Evolutionary conservation across 2,329 filamentous ascomycete species (phyloP), one percentile per base, ranked within the genome.

Genomic region (Pestalotiopsis sp.): DNA sequence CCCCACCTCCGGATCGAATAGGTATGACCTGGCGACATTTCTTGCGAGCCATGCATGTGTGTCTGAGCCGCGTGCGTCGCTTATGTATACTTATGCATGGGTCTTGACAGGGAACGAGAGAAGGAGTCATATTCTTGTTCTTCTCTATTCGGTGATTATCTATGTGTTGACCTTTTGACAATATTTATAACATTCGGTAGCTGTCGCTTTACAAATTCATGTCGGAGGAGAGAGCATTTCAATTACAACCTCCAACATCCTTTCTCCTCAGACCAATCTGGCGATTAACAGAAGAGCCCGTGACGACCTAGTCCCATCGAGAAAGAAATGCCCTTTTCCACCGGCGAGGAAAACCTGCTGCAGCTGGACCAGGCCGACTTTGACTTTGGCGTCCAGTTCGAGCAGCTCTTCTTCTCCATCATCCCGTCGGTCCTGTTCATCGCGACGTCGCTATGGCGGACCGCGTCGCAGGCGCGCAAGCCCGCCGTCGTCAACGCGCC

Each of bases 361-460:
- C 69, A 72, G 66, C 59, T 74, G 69, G 70, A 74, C 45, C 58
- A 67, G 25, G 58, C 67, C 39, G 49, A 58, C 27, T 68, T 68
- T 31, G 76, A 79, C 67, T 79, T 79, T 64, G 78, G 72, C 55
- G 13, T 79, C 31, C 72, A 76, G 64, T 79, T 79, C 65, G 77
- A 79, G 69, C 67, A 80, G 67, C 62, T 79, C 17, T 78, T 78
- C 67, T 77, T 78, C 69, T 76, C 76, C 1, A 73, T 79, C 11
- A 67, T 79, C 25, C 77, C 76, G 2, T 74, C 74, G 9, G 65
- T 69, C 17, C 67, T 79, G 31, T 76, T 79, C 68, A 77, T 78
- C 31, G 61, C 73, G 14, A 69, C 72, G 41, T 75, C 76, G 49
- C 69, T 74, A 75, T 78, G 75, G 75, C 74, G 75, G 17, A 73